A percentile compares a stretch with the other conserved stretches of the same genome.
These are phyloP conservation scores for Pyrus hybrid DNA, from an alignment of 331 rosid genomes.

Conservation along the genomic window DNA sequence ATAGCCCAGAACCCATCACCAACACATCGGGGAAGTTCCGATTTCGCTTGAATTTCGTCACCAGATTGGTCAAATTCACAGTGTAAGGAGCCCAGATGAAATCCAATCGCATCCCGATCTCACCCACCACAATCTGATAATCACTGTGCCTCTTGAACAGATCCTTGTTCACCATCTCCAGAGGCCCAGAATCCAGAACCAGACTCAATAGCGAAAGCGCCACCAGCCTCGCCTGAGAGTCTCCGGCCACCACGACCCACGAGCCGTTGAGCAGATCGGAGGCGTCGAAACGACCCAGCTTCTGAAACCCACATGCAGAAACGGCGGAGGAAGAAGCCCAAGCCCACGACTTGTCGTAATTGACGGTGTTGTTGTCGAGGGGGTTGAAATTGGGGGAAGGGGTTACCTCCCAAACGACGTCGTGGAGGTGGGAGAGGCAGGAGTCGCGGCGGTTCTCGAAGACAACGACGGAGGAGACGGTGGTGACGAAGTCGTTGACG, in stretches of 20 bases:
- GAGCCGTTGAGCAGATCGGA: constrained; percentile 93
- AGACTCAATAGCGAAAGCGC: constrained; percentile 41
- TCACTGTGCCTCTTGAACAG: constrained; percentile 70
- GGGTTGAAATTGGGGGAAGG: constrained; percentile 29
- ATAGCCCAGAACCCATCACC: constrained; percentile 71
- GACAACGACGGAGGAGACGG: too few relatives aligned
- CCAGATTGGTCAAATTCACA: constrained; percentile 51
- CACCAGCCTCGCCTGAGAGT: constrained; percentile 63
- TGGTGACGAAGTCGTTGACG: too few relatives aligned
- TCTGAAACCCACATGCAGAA: constrained; percentile 54
- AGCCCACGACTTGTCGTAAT: constrained; percentile 48
- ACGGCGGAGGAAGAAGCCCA: constrained; percentile 51
- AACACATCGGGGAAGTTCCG: constrained; percentile 66
- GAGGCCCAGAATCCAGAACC: constrained; percentile 38
- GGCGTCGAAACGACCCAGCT: constrained; percentile 29
- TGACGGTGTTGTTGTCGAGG: constrained; percentile 38
- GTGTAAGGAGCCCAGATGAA: constrained; percentile 83
- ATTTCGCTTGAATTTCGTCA: constrained; percentile 35
- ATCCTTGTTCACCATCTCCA: constrained; percentile 35
- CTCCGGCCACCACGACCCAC: constrained; percentile 87
- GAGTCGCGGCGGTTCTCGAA: too few relatives aligned
- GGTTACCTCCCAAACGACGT: constrained; percentile 54
- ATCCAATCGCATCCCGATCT: too few relatives aligned
- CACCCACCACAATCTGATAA: constrained; percentile 50
- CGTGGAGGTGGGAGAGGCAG: constrained; percentile 74